Evolutionary conservation across 306 rosid genomes (phyloP), one percentile per base, ranked within the genome.

Genomic region (Potentilla sterilis): DNA sequence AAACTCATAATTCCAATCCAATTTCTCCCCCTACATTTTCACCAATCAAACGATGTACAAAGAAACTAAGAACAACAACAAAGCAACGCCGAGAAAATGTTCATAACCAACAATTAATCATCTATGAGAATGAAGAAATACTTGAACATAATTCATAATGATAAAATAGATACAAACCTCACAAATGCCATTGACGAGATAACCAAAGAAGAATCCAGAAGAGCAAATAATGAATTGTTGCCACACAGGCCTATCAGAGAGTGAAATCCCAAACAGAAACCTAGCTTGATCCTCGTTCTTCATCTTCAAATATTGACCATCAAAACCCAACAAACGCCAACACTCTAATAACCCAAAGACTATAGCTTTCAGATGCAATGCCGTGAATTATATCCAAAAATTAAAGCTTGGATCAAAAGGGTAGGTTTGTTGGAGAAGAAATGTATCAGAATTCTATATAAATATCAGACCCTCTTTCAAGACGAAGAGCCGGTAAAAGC

Each of bases 171-270:
- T 73, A 75, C 78, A 48, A 73, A 88, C 93, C 89, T 88, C 93
- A 47, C 90, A 88, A 67, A 88, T 78, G 73, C 90, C 93, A 79
- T 88, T 88, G 55, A 84, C 86, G 32, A 86, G 88, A 83, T 88
- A 88, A 21, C 93, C 93, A 59, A 86, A 79, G 86, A 88, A 86
- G 85, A 88, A 85, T 52, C 91, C 89, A 67, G 91, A 78, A 51
- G 89, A 77, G 59, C 91, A 88, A 67, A 88, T 81, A 51, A 85
- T 54, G 72, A 88, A 88, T 67, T 81, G 91, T 19, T 81, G 84
- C 91, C 89, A 88, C 61, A 49, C 78, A 28, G 89, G 84, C 69
- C 86, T 81, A 35, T 83, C 76, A 19, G 85, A 61, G 42, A 88
- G 89, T 12, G 86, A 85, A 81, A 88, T 83, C 87, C 90, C 88